Conservation (phyloP, 345 rosid genomes). For the Iberis pinnata region DNA sequence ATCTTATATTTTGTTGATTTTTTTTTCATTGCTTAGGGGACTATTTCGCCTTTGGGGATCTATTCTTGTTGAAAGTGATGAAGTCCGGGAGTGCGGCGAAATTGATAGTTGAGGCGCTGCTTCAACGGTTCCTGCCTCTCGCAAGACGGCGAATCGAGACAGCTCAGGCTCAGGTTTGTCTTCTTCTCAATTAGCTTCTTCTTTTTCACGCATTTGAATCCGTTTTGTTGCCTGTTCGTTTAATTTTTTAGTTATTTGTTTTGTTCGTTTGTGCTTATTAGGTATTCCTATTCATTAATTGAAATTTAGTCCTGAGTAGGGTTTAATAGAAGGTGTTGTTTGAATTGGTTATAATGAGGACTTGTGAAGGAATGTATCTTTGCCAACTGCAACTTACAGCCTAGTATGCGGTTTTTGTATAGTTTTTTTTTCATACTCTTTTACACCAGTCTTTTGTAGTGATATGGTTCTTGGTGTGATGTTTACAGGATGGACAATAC, state of each 20-base stretch:
- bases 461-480: conserved; percentile 20
- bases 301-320: conserved; percentile 9
- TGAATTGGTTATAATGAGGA: neutral
- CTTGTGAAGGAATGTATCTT: conserved; percentile 7
- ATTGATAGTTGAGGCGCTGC: conserved; percentile 87
- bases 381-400: neutral
- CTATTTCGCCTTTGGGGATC: conserved; percentile 14
- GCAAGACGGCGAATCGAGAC: conserved; percentile 97
- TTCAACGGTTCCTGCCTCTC: conserved; percentile 92
- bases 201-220: conserved; percentile 14
- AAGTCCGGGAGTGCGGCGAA: conserved; percentile 93
- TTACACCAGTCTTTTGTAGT: conserved; percentile 1
- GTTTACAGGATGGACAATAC: conserved; percentile 83
- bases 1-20: conserved; percentile 2
- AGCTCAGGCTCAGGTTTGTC: conserved; percentile 86
- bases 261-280: conserved; percentile 2
- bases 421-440: neutral
- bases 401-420: no score
- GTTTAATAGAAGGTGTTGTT: conserved; percentile 8
- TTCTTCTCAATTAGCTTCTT: conserved; percentile 10
- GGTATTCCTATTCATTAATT: conserved; percentile 6
- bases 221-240: neutral
- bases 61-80: conserved; percentile 36
- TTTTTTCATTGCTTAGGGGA: neutral
- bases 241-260: neutral